A percentile compares a stretch with the other conserved stretches of the same genome.
phyloP scores from a whole-genome alignment of 2,329 filamentous ascomycete genomes.

The Fusarium longipes region DNA sequence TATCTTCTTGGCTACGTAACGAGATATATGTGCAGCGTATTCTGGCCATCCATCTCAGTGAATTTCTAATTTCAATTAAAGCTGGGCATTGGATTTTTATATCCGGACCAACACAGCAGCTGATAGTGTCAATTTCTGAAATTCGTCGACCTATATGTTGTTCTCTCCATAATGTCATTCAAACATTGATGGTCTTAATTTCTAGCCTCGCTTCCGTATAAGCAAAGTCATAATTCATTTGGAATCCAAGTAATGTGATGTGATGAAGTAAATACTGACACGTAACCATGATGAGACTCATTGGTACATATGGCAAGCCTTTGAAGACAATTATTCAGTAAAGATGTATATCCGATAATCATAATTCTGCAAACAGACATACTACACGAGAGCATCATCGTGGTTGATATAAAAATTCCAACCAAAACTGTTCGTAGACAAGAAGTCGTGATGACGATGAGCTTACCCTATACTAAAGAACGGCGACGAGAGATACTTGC shows the following conservation, averaged over 20 bases:
- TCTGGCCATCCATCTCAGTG: neutral
- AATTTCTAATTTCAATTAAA: slow-evolving; percentile 1
- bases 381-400: no score
- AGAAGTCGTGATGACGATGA: neutral
- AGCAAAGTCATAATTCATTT: no score
- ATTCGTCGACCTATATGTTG: neutral
- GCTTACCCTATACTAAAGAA: neutral
- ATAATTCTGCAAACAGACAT: no score
- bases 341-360: no score
- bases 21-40: neutral
- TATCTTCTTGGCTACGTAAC: neutral
- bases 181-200: no score
- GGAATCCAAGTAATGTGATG: neutral
- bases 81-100: neutral
- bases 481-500: neutral
- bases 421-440: neutral
- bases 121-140: neutral
- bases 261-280: no score
- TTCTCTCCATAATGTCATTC: neutral
- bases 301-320: no score
- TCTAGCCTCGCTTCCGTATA: no score
- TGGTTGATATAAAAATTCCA: neutral
- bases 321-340: no score
- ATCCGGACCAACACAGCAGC: neutral
- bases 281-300: no score